phyloP scores from a whole-genome alignment of 2,329 filamentous ascomycete genomes.

The Neofusicoccum kwambonambiense region DNA sequence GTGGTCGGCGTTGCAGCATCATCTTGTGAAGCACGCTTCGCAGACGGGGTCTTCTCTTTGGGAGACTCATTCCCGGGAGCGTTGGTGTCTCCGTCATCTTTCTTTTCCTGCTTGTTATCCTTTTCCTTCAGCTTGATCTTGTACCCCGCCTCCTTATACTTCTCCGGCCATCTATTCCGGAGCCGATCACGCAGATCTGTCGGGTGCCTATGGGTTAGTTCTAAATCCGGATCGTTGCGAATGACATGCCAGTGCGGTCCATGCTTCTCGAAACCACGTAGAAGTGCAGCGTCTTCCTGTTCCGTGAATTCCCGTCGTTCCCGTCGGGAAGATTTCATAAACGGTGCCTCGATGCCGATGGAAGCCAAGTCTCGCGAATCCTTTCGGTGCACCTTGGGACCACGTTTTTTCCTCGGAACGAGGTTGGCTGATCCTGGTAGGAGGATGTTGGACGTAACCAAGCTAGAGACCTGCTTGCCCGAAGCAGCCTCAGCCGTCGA shows the following conservation, averaged over 20 bases:
- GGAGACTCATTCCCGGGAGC: not conserved
- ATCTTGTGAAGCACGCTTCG: not conserved
- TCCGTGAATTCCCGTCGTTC: slow-evolving; percentile 56
- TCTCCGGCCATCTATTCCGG: slow-evolving; percentile 57
- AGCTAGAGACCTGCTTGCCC: not conserved
- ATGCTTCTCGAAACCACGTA: slow-evolving; percentile 59
- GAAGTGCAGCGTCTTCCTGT: slow-evolving; percentile 57
- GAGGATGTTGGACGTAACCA: not conserved
- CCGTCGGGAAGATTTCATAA: slow-evolving; percentile 51
- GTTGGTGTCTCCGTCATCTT: slow-evolving; percentile 5
- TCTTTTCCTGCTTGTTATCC: slow-evolving; percentile 21
- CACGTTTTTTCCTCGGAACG: slow-evolving; percentile 7
- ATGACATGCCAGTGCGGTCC: slow-evolving; percentile 62
- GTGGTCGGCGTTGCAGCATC: not conserved
- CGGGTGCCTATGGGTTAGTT: slow-evolving; percentile 45
- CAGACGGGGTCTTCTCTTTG: not conserved
- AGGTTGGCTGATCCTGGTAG: not conserved
- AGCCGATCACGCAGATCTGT: slow-evolving; percentile 64
- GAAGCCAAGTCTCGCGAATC: slow-evolving; percentile 34
- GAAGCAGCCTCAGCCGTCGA: not conserved
- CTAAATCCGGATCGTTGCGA: slow-evolving; percentile 53
- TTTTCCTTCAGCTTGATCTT: slow-evolving; percentile 37
- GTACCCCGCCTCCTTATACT: slow-evolving; percentile 52
- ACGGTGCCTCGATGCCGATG: slow-evolving; percentile 52
- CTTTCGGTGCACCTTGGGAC: slow-evolving; percentile 24